Percentiles rank a stretch among this genome's conserved stretches.
Evolutionary conservation across 345 rosid species (phyloP).

Genomic region (Boechera divaricarpa): DNA sequence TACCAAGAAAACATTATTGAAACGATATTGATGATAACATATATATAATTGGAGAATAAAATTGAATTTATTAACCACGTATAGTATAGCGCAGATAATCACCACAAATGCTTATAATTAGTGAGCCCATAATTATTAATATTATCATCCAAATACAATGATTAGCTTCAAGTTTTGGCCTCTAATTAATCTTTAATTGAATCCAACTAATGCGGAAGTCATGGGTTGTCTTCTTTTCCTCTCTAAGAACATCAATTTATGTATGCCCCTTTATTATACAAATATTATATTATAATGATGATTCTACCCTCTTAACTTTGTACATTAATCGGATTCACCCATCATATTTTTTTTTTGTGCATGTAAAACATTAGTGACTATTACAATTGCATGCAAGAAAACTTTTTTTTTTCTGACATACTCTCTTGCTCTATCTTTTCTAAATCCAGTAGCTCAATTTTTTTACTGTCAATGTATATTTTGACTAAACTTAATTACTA

Average conservation of each 20-base stretch:
- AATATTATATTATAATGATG: slow-evolving; percentile 8
- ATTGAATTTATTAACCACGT: slow-evolving; percentile 25
- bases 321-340: slow-evolving; percentile 6
- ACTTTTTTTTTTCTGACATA: neutral
- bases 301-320: neutral
- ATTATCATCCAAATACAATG: slow-evolving; percentile 48
- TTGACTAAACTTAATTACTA: slow-evolving; percentile 6
- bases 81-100: slow-evolving; percentile 31
- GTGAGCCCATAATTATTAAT: slow-evolving; percentile 37
- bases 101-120: slow-evolving; percentile 43
- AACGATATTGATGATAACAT: slow-evolving; percentile 39
- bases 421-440: neutral
- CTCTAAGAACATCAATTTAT: slow-evolving; percentile 23
- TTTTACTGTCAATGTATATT: neutral
- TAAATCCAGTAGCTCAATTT: neutral
- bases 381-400: slow-evolving; percentile 18
- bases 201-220: slow-evolving; percentile 46
- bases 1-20: slow-evolving; percentile 40
- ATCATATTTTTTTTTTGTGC: neutral
- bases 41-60: slow-evolving; percentile 23
- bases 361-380: slow-evolving; percentile 1
- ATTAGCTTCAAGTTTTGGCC: slow-evolving; percentile 40
- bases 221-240: slow-evolving; percentile 41
- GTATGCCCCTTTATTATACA: slow-evolving; percentile 2
- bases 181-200: slow-evolving; percentile 45